Conservation (phyloP, 176 grass and related monocot species). For the Oryza meyeriana region DNA sequence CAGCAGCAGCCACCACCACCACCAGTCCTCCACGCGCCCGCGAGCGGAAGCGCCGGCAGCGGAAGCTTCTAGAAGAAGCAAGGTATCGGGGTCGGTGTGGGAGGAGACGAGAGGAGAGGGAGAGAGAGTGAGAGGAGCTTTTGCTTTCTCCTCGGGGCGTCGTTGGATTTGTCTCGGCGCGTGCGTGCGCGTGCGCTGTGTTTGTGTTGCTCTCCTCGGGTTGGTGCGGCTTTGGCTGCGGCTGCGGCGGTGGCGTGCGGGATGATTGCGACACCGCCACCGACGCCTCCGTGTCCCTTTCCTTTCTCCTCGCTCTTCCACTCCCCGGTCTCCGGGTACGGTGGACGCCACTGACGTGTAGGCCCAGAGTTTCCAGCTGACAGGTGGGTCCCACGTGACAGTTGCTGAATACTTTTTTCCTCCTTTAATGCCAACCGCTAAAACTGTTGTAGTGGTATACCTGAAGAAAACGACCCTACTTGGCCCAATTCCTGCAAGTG, state of each 20-base stretch:
- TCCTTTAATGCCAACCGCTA: not conserved
- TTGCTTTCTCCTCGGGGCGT: not conserved
- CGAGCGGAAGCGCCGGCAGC: not conserved
- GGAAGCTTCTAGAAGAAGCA: conserved; percentile 33
- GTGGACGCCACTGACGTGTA: not conserved
- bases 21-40: not conserved
- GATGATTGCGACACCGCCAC: conserved; percentile 42
- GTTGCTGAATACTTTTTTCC: not conserved
- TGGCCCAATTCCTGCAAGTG: too few relatives aligned
- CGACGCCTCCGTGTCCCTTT: conserved; percentile 5
- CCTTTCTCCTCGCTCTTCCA: not conserved
- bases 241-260: not conserved
- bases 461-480: not conserved
- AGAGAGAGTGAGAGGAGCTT: not conserved
- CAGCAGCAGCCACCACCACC: conserved; percentile 1
- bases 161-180: conserved; percentile 15
- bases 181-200: not conserved
- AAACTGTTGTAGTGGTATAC: not conserved
- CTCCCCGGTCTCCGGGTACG: not conserved
- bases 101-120: not conserved
- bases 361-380: not conserved
- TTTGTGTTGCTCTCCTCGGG: conserved; percentile 12
- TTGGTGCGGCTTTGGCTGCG: not conserved
- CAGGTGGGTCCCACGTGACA: not conserved
- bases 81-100: conserved; percentile 6